Evolutionary conservation across 1,284 basidiomycete genomes (phyloP).

Genomic region (Coriolopsis trogii): DNA sequence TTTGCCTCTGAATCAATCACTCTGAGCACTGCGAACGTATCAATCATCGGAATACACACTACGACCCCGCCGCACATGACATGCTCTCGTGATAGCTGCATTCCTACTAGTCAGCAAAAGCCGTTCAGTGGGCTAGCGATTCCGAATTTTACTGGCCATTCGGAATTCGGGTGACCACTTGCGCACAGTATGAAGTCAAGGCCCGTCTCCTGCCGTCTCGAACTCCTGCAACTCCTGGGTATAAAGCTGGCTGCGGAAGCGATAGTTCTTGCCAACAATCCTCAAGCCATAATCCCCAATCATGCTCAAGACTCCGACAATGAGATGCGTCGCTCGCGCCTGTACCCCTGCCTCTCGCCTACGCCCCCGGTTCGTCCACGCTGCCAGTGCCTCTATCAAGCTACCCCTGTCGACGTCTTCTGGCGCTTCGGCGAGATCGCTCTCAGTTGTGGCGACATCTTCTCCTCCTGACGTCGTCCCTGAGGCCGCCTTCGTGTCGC

Average conservation of each 20-base stretch:
- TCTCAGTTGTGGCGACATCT: neutral
- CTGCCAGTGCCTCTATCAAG: neutral
- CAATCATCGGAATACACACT: too few species aligned
- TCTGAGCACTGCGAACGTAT: too few species aligned
- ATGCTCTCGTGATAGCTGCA: conserved; percentile 5
- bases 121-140: neutral
- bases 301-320: neutral
- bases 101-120: conserved; percentile 2
- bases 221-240: neutral
- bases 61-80: too few species aligned
- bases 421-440: neutral
- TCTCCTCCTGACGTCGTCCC: neutral
- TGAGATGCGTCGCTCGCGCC: neutral
- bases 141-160: conserved; percentile 13
- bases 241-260: conserved; percentile 1
- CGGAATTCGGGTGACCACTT: conserved; percentile 17
- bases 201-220: neutral
- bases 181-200: neutral
- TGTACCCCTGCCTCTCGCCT: neutral
- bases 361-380: neutral
- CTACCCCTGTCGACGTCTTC: neutral
- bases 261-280: neutral
- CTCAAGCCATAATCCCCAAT: neutral
- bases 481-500: conserved; percentile 5
- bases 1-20: too few species aligned